Evolutionary conservation across 768 basidiomycete species (phyloP).

Genomic region (Tricholoma saponaceum): DNA sequence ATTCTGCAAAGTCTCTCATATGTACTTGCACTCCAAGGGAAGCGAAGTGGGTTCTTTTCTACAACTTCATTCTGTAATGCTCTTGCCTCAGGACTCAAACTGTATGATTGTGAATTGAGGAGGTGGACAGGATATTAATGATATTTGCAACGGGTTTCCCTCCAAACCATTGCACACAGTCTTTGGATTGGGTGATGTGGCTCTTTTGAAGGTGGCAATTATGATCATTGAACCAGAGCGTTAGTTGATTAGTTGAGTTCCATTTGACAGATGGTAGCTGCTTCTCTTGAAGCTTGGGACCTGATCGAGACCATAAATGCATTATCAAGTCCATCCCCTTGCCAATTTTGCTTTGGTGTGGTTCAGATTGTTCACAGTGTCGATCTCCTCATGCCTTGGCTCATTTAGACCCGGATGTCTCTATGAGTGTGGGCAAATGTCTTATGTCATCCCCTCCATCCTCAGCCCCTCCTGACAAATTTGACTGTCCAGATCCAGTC

Average conservation of each 20-base stretch:
- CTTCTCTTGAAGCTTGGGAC: background rate
- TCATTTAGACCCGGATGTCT: background rate
- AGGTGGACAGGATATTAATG: conserved; percentile 6
- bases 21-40: background rate
- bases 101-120: background rate
- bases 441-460: background rate
- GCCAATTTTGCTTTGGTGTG: background rate
- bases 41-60: background rate
- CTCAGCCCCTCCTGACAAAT: background rate
- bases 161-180: background rate
- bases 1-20: no score
- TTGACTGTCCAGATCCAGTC: background rate
- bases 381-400: background rate
- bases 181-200: conserved; percentile 7
- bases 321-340: conserved; percentile 1
- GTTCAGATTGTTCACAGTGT: background rate
- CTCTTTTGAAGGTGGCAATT: conserved; percentile 12
- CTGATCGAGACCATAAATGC: background rate
- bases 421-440: background rate
- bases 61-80: background rate
- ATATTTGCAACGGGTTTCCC: conserved; percentile 9
- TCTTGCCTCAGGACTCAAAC: background rate
- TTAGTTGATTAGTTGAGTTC: background rate
- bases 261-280: background rate
- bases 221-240: conserved; percentile 1